Evolutionary conservation across 2,329 filamentous ascomycete species (phyloP), one percentile per base, ranked within the genome.

Genomic region (Exophiala sp.): DNA sequence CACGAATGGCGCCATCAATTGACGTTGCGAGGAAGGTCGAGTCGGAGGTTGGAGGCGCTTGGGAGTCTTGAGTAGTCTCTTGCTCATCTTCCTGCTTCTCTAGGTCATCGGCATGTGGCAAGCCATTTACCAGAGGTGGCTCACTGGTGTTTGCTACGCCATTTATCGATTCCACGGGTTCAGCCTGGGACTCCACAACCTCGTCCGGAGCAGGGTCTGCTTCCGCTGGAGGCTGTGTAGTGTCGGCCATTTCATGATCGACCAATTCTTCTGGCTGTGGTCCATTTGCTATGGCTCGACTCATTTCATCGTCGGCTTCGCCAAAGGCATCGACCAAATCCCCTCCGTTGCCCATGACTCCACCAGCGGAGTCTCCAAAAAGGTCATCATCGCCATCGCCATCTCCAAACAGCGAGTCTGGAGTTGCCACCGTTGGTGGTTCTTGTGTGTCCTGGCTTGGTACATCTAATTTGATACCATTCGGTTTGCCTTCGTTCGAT

Each of bases 281-380:
- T 20, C 80, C 81, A 58, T 81, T 81, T 35, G 84, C 84, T 71
- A 96, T 86, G 1, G 86, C 86, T 52, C 85, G 77, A 2, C 85
- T 86, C 62, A 95, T 91, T 60, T 91, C 88, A 62, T 91, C 86
- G 54, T 95, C 90, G 38, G 95, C 90, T 40, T 95, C 90, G 0
- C 82, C 88, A 67, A 90, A 95, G 3, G 70, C 73, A 41, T 82
- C 85, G 20, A 80, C 75, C 67, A 70, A 79, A 59, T 70, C 77
- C 60, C 69, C 78, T 46, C 73, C 75, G 18, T 73, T 71, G 35
- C 71, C 70, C 10, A 68, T 70, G 42, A 70, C 74, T 20, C 72
- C 75, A 67, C 71, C 85, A 68, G 87, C 84, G 50, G 81, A 86
- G 62, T 95, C 91, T 2, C 92, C 94, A 68, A 97, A 99, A 1